These are phyloP conservation scores for Emericellopsis cladophorae DNA, from an alignment of 2,329 filamentous ascomycete genomes.

Conservation along the genomic window DNA sequence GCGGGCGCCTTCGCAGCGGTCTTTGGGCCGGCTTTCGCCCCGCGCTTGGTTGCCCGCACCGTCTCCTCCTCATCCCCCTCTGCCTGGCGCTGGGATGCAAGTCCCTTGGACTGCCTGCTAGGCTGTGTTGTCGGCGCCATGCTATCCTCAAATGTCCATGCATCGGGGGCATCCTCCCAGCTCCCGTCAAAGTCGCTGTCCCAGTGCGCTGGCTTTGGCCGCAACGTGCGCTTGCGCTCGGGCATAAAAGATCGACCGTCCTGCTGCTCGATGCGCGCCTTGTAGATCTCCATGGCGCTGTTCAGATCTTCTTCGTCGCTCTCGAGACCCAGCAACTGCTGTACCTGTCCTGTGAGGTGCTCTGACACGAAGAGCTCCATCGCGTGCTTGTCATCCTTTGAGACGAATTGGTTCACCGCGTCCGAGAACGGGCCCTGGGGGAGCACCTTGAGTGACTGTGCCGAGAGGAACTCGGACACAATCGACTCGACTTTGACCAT, in stretches of 20 bases:
- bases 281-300: conserved; percentile 60
- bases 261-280: conserved; percentile 55
- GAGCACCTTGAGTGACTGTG: conserved; percentile 82
- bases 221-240: conserved; percentile 36
- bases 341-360: conserved; percentile 57
- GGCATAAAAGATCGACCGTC: conserved; percentile 31
- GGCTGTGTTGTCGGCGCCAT: conserved; percentile 4
- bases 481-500: conserved; percentile 79
- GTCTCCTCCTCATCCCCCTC: conserved; percentile 14
- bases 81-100: conserved; percentile 6
- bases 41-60: conserved; percentile 12
- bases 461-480: conserved; percentile 74
- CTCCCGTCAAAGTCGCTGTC: conserved; percentile 79
- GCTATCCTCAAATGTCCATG: conserved; percentile 20
- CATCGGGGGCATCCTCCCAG: conserved; percentile 72
- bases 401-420: conserved; percentile 83
- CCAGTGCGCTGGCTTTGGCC: conserved; percentile 69
- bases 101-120: conserved; percentile 6
- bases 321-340: conserved; percentile 54
- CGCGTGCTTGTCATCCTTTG: conserved; percentile 89
- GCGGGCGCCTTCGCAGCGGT: conserved; percentile 16
- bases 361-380: conserved; percentile 73
- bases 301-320: conserved; percentile 55
- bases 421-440: conserved; percentile 89
- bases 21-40: conserved; percentile 4